Percentiles rank a stretch among this genome's conserved stretches.
phyloP scores from a whole-genome alignment of 2,329 filamentous ascomycete species.

The Berkeleyomyces basicola region DNA sequence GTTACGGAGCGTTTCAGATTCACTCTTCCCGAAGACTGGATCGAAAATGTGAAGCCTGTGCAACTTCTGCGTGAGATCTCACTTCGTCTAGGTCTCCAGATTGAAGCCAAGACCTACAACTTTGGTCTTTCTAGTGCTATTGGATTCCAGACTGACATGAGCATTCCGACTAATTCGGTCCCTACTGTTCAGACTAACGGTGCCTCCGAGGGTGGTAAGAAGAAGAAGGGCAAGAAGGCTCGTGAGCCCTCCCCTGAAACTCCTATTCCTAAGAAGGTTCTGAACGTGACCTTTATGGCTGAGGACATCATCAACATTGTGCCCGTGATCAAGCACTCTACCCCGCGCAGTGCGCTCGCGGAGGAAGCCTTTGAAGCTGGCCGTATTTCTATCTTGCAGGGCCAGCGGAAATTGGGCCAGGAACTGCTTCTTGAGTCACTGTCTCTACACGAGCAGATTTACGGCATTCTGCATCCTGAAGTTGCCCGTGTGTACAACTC shows the following conservation, averaged over 20 bases:
- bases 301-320: slow-evolving; percentile 87
- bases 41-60: slow-evolving; percentile 48
- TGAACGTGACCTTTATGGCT: slow-evolving; percentile 50
- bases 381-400: slow-evolving; percentile 86
- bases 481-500: slow-evolving; percentile 91
- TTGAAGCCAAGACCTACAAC: slow-evolving; percentile 49
- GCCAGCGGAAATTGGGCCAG: slow-evolving; percentile 88
- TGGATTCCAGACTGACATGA: slow-evolving; percentile 16
- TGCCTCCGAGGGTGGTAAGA: slow-evolving; percentile 26
- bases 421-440: slow-evolving; percentile 91
- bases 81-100: slow-evolving; percentile 76
- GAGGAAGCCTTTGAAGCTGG: slow-evolving; percentile 94
- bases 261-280: slow-evolving; percentile 25
- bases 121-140: slow-evolving; percentile 18
- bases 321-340: slow-evolving; percentile 88
- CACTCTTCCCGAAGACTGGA: slow-evolving; percentile 52
- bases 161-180: slow-evolving; percentile 19
- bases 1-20: slow-evolving; percentile 61
- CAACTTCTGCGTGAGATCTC: slow-evolving; percentile 82
- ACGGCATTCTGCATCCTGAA: slow-evolving; percentile 91
- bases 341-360: slow-evolving; percentile 74
- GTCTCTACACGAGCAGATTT: slow-evolving; percentile 95
- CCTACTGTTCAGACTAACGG: slow-evolving; percentile 22
- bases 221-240: slow-evolving; percentile 44
- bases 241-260: slow-evolving; percentile 37